A percentile compares a stretch with the other conserved stretches of the same genome.
These are phyloP conservation scores for Boletus huronensis DNA, from an alignment of 768 basidiomycete species.

Conservation along the genomic window DNA sequence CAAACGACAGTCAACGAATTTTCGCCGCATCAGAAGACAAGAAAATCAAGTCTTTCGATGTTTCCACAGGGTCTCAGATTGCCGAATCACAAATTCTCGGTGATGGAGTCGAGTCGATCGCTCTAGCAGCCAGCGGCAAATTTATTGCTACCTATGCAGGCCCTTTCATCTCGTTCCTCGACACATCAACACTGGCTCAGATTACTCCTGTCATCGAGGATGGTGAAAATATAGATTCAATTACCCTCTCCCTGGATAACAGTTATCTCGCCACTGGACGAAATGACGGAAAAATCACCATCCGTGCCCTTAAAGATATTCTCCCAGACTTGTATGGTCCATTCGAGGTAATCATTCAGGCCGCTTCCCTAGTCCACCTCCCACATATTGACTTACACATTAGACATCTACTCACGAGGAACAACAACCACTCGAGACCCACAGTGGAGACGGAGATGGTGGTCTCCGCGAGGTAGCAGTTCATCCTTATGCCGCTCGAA, in stretches of 20 bases:
- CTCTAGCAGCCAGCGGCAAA: not conserved
- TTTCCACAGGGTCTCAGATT: not conserved
- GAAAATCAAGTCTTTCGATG: not conserved
- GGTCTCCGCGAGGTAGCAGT: not conserved
- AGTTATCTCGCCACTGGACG: not conserved
- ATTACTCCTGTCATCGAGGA: not conserved
- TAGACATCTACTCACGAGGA: not conserved
- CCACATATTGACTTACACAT: not conserved
- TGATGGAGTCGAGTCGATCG: not conserved
- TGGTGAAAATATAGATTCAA: too few relatives aligned
- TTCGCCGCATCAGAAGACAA: not conserved
- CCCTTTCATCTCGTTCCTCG: not conserved
- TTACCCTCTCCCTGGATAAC: not conserved
- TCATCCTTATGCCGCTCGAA: too few relatives aligned
- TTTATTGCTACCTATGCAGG: not conserved
- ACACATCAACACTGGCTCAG: not conserved
- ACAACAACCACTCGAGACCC: too few relatives aligned
- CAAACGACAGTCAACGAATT: not conserved
- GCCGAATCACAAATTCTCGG: not conserved
- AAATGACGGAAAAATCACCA: not conserved
- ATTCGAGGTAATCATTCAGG: not conserved
- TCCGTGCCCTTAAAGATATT: not conserved
- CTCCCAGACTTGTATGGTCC: not conserved
- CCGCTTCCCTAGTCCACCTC: too few relatives aligned
- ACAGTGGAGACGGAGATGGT: too few relatives aligned